These are phyloP conservation scores for Penicillium cinerascens DNA, from an alignment of 495 filamentous ascomycete species.

Conservation along the genomic window DNA sequence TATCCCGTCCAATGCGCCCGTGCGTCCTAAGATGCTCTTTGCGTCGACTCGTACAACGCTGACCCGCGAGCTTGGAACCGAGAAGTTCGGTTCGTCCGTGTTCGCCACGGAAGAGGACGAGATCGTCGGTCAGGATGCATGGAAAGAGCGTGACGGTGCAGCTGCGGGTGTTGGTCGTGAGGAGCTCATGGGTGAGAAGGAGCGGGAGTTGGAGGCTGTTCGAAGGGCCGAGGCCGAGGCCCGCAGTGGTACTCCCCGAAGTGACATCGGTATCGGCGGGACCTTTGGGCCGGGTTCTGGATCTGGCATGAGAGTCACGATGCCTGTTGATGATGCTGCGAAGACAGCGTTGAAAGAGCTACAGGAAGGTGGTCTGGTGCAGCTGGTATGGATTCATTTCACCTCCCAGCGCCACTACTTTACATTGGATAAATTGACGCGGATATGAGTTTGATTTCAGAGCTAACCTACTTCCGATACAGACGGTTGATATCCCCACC, in stretches of 20 bases:
- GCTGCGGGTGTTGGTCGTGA: slow-evolving; percentile 34
- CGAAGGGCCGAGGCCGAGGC: slow-evolving; percentile 78
- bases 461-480: slow-evolving; percentile 27
- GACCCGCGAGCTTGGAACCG: slow-evolving; percentile 78
- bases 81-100: slow-evolving; percentile 81
- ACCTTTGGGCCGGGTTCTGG: slow-evolving; percentile 55
- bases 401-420: not conserved
- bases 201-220: slow-evolving; percentile 71
- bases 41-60: slow-evolving; percentile 83
- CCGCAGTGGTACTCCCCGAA: slow-evolving; percentile 61
- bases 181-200: slow-evolving; percentile 85
- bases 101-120: slow-evolving; percentile 71
- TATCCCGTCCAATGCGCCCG: slow-evolving; percentile 83
- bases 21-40: slow-evolving; percentile 95
- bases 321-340: slow-evolving; percentile 67
- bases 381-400: slow-evolving; percentile 62
- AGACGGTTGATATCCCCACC: slow-evolving; percentile 60
- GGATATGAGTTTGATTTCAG: slow-evolving; percentile 12
- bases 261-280: slow-evolving; percentile 52
- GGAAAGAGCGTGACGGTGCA: slow-evolving; percentile 71
- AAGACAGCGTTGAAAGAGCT: slow-evolving; percentile 61
- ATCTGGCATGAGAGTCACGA: slow-evolving; percentile 54
- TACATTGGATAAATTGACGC: slow-evolving; percentile 6
- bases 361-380: slow-evolving; percentile 62
- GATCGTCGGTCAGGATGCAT: slow-evolving; percentile 63